Evolutionary conservation across 2,329 filamentous ascomycete genomes (phyloP).

Genomic region (Penicillium fuscoglaucum): DNA sequence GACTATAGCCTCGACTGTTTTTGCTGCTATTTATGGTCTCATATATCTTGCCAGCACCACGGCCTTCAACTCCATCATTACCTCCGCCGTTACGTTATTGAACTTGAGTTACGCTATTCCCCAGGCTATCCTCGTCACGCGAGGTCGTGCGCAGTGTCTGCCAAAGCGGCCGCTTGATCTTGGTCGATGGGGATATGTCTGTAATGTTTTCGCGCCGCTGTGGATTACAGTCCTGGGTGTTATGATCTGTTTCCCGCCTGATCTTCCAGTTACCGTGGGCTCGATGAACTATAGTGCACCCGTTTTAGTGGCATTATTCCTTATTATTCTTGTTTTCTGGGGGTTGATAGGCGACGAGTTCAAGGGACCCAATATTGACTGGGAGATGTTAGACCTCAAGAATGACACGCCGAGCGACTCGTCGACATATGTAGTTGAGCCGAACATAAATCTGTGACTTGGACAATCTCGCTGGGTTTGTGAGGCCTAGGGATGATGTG

Average conservation of each 20-base stretch:
- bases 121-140: slow-evolving; percentile 23
- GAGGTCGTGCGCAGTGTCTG: neutral
- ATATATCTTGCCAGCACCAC: slow-evolving; percentile 34
- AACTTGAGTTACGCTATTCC: slow-evolving; percentile 35
- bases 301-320: slow-evolving; percentile 8
- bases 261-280: neutral
- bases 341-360: slow-evolving; percentile 15
- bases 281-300: slow-evolving; percentile 2
- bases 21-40: slow-evolving; percentile 32
- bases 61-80: slow-evolving; percentile 40
- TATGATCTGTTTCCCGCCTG: neutral
- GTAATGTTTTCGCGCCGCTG: neutral
- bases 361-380: slow-evolving; percentile 14
- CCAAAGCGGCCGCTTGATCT: neutral
- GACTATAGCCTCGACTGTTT: slow-evolving; percentile 21
- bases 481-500: neutral
- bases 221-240: neutral
- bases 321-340: slow-evolving; percentile 13
- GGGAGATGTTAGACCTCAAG: slow-evolving; percentile 10
- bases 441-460: neutral
- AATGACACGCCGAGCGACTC: neutral
- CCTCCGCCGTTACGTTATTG: slow-evolving; percentile 29
- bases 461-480: neutral
- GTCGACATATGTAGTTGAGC: neutral
- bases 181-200: neutral